Conservation (phyloP, 768 basidiomycete species). For the Lactifluus piperatus region DNA sequence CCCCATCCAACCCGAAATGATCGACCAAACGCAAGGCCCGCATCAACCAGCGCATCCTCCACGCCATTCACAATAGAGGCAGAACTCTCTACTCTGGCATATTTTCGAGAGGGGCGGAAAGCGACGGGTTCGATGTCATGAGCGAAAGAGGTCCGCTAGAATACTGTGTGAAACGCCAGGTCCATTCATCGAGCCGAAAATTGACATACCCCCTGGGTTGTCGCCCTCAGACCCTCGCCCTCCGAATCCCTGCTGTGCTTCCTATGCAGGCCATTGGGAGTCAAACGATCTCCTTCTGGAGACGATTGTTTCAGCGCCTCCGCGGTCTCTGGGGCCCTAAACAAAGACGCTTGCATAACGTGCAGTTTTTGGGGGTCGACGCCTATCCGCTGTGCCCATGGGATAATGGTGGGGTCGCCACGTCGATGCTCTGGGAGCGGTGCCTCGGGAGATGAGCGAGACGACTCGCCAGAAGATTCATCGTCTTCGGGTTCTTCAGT, state of each 20-base stretch:
- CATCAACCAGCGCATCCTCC: conserved; percentile 66
- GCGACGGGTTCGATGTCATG: conserved; percentile 56
- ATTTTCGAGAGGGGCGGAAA: conserved; percentile 74
- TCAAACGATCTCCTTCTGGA: conserved; percentile 23
- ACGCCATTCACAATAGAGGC: conserved; percentile 55
- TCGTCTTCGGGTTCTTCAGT: conserved; percentile 35
- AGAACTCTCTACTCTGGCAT: conserved; percentile 60
- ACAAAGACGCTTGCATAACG: conserved; percentile 88
- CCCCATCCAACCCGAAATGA: conserved; percentile 92
- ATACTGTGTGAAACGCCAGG: neutral
- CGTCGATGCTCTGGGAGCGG: conserved; percentile 23
- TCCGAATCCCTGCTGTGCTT: conserved; percentile 78
- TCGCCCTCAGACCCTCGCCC: conserved; percentile 53
- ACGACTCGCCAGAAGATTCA: conserved; percentile 29
- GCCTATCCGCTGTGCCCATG: conserved; percentile 66
- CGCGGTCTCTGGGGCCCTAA: conserved; percentile 67
- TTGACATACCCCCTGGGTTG: conserved; percentile 47
- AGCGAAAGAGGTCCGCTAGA: conserved; percentile 72
- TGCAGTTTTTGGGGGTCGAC: conserved; percentile 86
- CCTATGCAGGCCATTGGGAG: conserved; percentile 38
- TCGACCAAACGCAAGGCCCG: conserved; percentile 76
- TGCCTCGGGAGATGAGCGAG: conserved; percentile 25
- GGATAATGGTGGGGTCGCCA: conserved; percentile 44
- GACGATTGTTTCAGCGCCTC: conserved; percentile 38
- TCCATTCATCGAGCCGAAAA: neutral